Percentiles rank a stretch among this genome's conserved stretches.
Evolutionary conservation across 2,329 filamentous ascomycete species (phyloP).

Genomic region (Monilinia aucupariae): DNA sequence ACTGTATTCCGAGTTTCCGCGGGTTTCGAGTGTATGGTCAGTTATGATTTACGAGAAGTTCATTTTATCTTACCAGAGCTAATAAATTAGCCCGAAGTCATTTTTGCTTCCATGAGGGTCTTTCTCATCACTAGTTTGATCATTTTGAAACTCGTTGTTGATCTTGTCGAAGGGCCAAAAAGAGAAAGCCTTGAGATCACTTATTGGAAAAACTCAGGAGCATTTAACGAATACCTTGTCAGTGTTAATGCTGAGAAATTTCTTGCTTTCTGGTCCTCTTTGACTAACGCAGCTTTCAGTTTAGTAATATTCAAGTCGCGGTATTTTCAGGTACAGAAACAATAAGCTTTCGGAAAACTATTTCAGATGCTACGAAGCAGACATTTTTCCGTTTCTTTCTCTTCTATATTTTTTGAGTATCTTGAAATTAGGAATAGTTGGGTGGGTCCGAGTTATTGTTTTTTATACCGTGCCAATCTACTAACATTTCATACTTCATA

Average conservation of each 20-base stretch:
- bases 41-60: slow-evolving; percentile 56
- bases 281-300: slow-evolving; percentile 43
- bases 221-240: slow-evolving; percentile 64
- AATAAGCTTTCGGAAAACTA: slow-evolving; percentile 46
- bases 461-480: slow-evolving; percentile 26
- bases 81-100: slow-evolving; percentile 39
- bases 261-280: slow-evolving; percentile 43
- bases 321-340: slow-evolving; percentile 53
- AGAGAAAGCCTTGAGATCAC: slow-evolving; percentile 56
- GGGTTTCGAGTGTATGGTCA: slow-evolving; percentile 49
- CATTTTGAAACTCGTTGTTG: slow-evolving; percentile 56
- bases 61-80: slow-evolving; percentile 54
- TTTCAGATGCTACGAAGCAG: slow-evolving; percentile 47
- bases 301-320: slow-evolving; percentile 48
- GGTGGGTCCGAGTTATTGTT: slow-evolving; percentile 31
- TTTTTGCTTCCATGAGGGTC: slow-evolving; percentile 52
- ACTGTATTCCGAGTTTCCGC: slow-evolving; percentile 56
- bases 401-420: slow-evolving; percentile 42
- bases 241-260: slow-evolving; percentile 54
- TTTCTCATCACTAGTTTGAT: slow-evolving; percentile 59
- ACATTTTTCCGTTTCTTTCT: slow-evolving; percentile 52
- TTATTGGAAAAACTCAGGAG: slow-evolving; percentile 65
- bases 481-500: slow-evolving; percentile 53
- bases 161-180: slow-evolving; percentile 57
- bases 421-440: slow-evolving; percentile 48